Evolutionary conservation across 2,329 filamentous ascomycete genomes (phyloP).

Genomic region (Pezicula neosporulosa): DNA sequence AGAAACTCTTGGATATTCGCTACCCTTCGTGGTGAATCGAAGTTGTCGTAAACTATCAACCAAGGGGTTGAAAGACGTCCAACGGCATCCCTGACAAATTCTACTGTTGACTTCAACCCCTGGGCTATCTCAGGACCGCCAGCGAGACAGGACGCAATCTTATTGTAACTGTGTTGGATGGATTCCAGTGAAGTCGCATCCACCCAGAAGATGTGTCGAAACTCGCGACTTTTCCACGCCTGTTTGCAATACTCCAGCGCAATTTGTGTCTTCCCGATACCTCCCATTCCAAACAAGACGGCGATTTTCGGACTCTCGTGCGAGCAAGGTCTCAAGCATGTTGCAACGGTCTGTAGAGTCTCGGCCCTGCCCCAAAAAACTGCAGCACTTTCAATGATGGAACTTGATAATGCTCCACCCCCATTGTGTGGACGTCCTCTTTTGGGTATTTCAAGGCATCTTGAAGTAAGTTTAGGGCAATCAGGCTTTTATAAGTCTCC

Average conservation of each 20-base stretch:
- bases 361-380: too few species aligned
- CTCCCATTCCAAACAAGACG: slow-evolving; percentile 15
- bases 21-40: slow-evolving; percentile 8
- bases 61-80: slow-evolving; percentile 6
- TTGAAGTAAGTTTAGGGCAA: too few species aligned
- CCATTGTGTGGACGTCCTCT: too few species aligned
- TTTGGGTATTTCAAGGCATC: too few species aligned
- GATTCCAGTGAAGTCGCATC: slow-evolving; percentile 12
- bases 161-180: slow-evolving; percentile 8
- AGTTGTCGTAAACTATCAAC: slow-evolving; percentile 22
- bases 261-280: slow-evolving; percentile 19
- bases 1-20: slow-evolving; percentile 8
- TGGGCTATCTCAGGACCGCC: neutral
- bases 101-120: slow-evolving; percentile 3
- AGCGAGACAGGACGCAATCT: slow-evolving; percentile 9
- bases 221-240: neutral
- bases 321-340: too few species aligned
- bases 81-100: slow-evolving; percentile 5
- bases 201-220: slow-evolving; percentile 17
- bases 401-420: too few species aligned
- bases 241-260: slow-evolving; percentile 17
- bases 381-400: too few species aligned
- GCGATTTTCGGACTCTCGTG: slow-evolving; percentile 8
- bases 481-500: too few species aligned
- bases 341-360: too few species aligned